Conservation (phyloP, 306 rosid genomes). For the Fagus crenata region DNA sequence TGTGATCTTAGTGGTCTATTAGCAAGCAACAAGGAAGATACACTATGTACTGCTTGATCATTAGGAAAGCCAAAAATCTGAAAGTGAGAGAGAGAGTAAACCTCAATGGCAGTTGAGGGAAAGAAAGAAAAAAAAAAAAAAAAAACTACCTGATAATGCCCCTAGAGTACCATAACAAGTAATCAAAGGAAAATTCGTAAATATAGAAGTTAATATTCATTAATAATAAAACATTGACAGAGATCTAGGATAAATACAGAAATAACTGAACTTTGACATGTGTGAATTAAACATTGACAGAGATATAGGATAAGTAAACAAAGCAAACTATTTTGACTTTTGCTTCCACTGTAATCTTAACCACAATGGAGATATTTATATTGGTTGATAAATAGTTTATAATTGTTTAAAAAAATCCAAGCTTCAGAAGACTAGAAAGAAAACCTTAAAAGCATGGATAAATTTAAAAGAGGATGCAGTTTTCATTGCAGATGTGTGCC, state of each 20-base stretch:
- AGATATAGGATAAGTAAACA: too few species aligned
- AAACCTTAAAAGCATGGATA: constrained; percentile 6
- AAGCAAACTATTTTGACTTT: neutral
- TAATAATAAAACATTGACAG: neutral
- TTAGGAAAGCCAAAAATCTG: neutral
- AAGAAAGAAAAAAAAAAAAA: neutral
- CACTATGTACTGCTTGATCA: neutral
- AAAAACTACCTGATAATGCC: neutral
- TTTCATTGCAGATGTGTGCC: constrained; percentile 7
- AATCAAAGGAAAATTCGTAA: neutral
- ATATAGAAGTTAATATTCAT: neutral
- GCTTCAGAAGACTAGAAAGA: constrained; percentile 5
- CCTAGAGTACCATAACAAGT: neutral
- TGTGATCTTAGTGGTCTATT: neutral
- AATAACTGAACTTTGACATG: neutral
- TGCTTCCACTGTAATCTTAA: neutral
- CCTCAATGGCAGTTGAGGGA: neutral
- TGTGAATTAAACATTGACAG: neutral
- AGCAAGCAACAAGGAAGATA: neutral
- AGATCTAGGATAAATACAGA: neutral
- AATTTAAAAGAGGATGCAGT: constrained; percentile 15
- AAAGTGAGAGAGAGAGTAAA: neutral
- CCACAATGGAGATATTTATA: neutral
- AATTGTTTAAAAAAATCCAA: neutral
- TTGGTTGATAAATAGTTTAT: neutral